A percentile compares a stretch with the other conserved stretches of the same genome.
These are phyloP conservation scores for Rhizophagus clarus DNA, from an alignment of 192 early-diverging fungal genomes.

Conservation along the genomic window DNA sequence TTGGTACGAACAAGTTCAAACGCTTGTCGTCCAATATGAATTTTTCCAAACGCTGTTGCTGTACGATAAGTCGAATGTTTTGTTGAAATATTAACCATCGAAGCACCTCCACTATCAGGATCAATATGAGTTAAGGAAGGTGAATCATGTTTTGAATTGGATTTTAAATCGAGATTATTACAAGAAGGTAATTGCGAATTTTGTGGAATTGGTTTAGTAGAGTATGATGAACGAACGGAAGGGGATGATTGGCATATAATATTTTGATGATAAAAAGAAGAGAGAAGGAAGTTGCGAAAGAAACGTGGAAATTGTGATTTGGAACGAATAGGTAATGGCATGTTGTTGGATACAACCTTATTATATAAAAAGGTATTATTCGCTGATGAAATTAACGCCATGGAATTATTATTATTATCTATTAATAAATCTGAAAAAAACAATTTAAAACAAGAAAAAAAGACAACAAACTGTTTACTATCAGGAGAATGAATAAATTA, in stretches of 20 bases:
- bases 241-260: not conserved
- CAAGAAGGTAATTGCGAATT: not conserved
- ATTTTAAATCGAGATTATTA: not conserved
- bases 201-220: not conserved
- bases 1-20: slow-evolving; percentile 67
- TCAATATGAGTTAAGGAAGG: slow-evolving; percentile 76
- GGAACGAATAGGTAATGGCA: not conserved
- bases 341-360: not conserved
- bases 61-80: slow-evolving; percentile 72
- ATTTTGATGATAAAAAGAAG: not conserved
- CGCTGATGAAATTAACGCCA: too few relatives aligned
- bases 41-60: slow-evolving; percentile 73
- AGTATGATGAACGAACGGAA: not conserved
- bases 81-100: slow-evolving; percentile 86
- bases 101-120: slow-evolving; percentile 65
- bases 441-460: not conserved
- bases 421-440: too few relatives aligned
- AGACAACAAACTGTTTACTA: not conserved
- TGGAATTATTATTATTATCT: too few relatives aligned
- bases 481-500: not conserved
- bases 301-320: not conserved
- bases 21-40: slow-evolving; percentile 68
- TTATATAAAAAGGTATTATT: not conserved
- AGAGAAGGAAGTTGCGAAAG: not conserved
- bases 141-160: not conserved